Base-by-base conservation (phyloP, 768 basidiomycete genomes). In the Lepiota brunneoincarnata region DNA sequence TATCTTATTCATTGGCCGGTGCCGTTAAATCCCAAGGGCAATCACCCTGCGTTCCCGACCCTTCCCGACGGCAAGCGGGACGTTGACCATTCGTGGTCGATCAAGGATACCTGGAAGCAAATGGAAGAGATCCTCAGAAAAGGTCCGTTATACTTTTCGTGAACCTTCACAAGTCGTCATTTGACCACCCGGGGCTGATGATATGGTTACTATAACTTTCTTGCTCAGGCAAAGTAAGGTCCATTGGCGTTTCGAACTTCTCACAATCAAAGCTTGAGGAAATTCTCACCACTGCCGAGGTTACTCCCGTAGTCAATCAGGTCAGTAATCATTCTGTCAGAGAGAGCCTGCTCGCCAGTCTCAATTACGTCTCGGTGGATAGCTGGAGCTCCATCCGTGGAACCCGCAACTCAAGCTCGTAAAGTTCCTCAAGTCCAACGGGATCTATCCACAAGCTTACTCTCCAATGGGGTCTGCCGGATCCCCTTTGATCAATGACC, bases 1-100 rank as follows among this genome's bases (percentile, higher is more conserved):
- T 87, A 86, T 62, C 77, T 90, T 23, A 66, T 91, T 18, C 89
- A 91, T 66, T 93, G 91, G 90, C 92, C 91, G 1, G 70, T 92
- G n/a, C 75, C 86, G 26, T 63, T 88, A 61, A 88, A 87, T 62
- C 80, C 83, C 10, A 80, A 81, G 21, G 87, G 86, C 35, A 87
- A 84, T 64, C 78, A 86, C 63, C 80, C 73, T 6, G 23, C 72
- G 20, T 73, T 87, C 67, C 87, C 85, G 7, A 75, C 72, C 11
- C 81, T 79, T 34, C 78, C 83, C 0, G 75, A 85, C 63, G 82
- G 89, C 53, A 77, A 73, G 59, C 78, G 89, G 35, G 89, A 91
- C 63, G 72, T 89, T 43, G 81, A 85, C 59, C 76, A 78, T 60
- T 73, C 79, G 37, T 88, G 88, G 81, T 75, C 82, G 23, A 64